Evolutionary conservation across 2,329 filamentous ascomycete species (phyloP).

Genomic region (Nemania bipapillata): DNA sequence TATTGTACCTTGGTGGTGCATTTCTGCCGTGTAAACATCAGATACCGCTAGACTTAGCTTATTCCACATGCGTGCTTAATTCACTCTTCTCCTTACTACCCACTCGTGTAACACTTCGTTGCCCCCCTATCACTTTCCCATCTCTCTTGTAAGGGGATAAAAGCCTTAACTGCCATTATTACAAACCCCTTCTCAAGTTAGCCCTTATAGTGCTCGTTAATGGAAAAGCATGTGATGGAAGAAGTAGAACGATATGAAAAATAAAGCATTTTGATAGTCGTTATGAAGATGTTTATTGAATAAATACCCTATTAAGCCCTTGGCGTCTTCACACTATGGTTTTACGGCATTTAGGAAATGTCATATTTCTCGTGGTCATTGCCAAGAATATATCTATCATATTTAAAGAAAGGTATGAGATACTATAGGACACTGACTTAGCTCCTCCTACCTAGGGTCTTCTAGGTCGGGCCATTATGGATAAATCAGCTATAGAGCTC

Average conservation of each 20-base stretch:
- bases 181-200: background rate
- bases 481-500: background rate
- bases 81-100: background rate
- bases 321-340: background rate
- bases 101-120: background rate
- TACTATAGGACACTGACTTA: background rate
- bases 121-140: background rate
- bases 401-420: background rate
- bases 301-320: background rate
- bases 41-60: background rate
- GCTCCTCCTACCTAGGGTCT: too few relatives aligned
- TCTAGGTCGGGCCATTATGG: too few relatives aligned
- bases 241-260: background rate
- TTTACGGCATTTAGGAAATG: background rate
- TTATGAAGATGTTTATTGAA: background rate
- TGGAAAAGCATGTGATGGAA: background rate
- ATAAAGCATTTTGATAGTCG: background rate
- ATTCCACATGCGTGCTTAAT: background rate
- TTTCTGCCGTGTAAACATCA: background rate
- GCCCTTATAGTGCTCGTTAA: background rate
- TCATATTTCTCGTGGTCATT: background rate
- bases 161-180: background rate
- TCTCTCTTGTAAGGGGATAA: background rate
- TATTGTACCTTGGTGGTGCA: too few relatives aligned
- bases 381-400: background rate